Conservation (phyloP, 2,329 filamentous ascomycete species). For the Stagonosporopsis vannaccii region DNA sequence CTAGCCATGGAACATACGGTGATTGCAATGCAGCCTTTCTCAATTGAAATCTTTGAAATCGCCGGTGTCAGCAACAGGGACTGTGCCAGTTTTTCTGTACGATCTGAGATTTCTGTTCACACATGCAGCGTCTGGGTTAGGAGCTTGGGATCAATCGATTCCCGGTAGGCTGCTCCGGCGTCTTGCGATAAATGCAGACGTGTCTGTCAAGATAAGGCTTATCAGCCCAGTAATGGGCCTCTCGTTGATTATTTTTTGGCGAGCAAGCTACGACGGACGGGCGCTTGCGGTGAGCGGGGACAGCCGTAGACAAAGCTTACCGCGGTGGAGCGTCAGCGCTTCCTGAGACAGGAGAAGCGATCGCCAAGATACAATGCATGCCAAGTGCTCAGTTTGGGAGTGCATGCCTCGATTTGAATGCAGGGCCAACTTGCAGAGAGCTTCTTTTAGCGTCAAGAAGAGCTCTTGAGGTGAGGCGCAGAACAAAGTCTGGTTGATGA, state of each 20-base stretch:
- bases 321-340: slow-evolving; percentile 18
- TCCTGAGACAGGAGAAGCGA: slow-evolving; percentile 11
- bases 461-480: not conserved
- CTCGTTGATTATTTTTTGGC: not conserved
- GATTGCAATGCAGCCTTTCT: no score
- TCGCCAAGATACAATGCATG: slow-evolving; percentile 14
- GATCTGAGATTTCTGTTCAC: no score
- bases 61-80: no score
- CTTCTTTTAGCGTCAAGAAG: slow-evolving; percentile 6
- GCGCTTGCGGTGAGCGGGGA: slow-evolving; percentile 1
- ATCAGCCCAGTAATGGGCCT: not conserved
- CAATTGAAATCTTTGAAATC: no score
- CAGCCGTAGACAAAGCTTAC: slow-evolving; percentile 10
- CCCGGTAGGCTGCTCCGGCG: no score
- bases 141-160: no score
- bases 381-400: slow-evolving; percentile 9
- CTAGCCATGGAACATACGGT: no score
- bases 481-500: not conserved
- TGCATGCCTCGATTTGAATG: slow-evolving; percentile 5
- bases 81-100: no score
- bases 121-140: no score
- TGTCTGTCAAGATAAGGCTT: not conserved
- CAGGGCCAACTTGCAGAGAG: slow-evolving; percentile 14
- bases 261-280: not conserved
- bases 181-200: not conserved